Conservation (phyloP, 108 stramenopile species). For the Nitzschia inconspicua region DNA sequence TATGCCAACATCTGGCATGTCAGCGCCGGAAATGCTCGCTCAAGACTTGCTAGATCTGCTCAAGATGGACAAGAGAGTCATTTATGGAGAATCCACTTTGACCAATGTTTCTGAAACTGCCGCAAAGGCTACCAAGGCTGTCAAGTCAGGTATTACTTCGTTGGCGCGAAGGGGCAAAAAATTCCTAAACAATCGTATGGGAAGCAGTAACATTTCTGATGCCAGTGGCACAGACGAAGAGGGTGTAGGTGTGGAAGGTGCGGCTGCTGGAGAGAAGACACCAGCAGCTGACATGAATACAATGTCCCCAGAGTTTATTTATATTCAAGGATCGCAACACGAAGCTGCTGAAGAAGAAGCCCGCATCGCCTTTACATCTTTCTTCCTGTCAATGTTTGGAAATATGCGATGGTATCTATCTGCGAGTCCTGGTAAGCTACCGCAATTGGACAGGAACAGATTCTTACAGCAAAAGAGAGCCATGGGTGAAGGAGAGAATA, state of each 20-base stretch:
- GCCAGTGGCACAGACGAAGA: constrained; percentile 18
- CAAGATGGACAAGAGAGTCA: constrained; percentile 65
- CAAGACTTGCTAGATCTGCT: constrained; percentile 73
- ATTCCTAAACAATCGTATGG: constrained; percentile 32
- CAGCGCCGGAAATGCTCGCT: constrained; percentile 61
- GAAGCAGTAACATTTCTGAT: constrained; percentile 24
- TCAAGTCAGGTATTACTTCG: constrained; percentile 38
- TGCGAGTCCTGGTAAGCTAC: constrained; percentile 41
- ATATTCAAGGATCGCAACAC: constrained; percentile 65
- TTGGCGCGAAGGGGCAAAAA: constrained; percentile 27
- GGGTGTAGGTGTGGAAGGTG: not conserved
- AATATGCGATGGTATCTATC: constrained; percentile 76
- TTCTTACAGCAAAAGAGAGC: constrained; percentile 71
- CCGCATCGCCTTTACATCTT: constrained; percentile 68
- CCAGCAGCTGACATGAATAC: constrained; percentile 20
- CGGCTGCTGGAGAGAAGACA: constrained; percentile 1
- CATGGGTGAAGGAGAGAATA: constrained; percentile 62
- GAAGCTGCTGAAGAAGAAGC: constrained; percentile 73
- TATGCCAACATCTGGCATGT: constrained; percentile 17
- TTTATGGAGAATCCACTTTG: constrained; percentile 50
- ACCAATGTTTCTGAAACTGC: constrained; percentile 42
- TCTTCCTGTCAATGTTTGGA: constrained; percentile 74
- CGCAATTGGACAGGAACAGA: constrained; percentile 62
- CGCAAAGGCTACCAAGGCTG: constrained; percentile 56
- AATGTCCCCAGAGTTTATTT: constrained; percentile 39